Base-by-base conservation (phyloP, 192 early-diverging fungal genomes). In the Coemansia brasiliensis region DNA sequence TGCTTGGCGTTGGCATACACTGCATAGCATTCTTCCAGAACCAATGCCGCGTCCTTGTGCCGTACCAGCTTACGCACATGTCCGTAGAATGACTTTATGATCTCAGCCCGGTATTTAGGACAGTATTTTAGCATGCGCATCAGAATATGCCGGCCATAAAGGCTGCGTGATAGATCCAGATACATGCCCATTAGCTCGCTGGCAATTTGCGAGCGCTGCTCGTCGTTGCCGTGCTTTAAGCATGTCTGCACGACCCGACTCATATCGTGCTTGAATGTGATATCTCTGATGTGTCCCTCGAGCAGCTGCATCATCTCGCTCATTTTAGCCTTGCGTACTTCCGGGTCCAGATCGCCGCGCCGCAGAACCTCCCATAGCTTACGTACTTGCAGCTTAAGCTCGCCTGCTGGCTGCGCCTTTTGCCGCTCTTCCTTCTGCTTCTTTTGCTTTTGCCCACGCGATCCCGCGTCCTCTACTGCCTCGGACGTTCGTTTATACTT, bases 251-350 rank as follows among this genome's bases (percentile, higher is more conserved):
- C 83, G 9, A 97, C 84, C 55, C 96, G 87, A 51, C 89, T 91
- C 71, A 92, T 91, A 67, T 98, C 95, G 85, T 95, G 93, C 80
- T 95, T 94, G 76, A 95, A 92, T 64, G 91, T 90, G 37, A 96
- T 70, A 72, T 95, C 93, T 57, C 87, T 83, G 46, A 93, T 87
- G 59, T 86, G 86, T 57, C 94, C 94, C 15, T 71, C 71, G 45
- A 96, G 82, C 38, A 92, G 50, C 8, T 52, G 82, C 93, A 98
- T 92, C 72, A 98, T 88, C 41, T 87, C 69, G 13, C 74, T 76
- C 90, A 97, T 91, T 25, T 87, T 72, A 27, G 53, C 38, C 25
- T 71, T 61, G 26, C 92, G 82, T 61, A 87, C 85, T 27, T 80
- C 82, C 16, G 70, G 71, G n/a, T 79, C 81, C 7, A 92, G 58